These are phyloP conservation scores for Brettanomyces anomalus DNA, from an alignment of 805 yeast species.

Conservation along the genomic window DNA sequence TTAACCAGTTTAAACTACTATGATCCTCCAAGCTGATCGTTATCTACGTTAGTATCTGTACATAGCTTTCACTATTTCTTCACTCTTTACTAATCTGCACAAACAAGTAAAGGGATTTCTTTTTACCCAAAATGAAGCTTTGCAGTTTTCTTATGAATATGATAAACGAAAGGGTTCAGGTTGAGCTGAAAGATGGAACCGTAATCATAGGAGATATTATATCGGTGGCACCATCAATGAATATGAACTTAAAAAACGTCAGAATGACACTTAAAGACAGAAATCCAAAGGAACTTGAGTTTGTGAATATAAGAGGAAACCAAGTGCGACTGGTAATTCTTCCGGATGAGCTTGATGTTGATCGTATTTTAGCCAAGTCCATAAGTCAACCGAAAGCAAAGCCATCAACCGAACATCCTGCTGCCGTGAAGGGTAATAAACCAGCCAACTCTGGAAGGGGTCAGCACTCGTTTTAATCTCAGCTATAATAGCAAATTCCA, in stretches of 20 bases:
- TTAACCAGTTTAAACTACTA: too few species aligned
- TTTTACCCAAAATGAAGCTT: constrained; percentile 56
- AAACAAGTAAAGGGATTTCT: too few species aligned
- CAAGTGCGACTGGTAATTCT: constrained; percentile 75
- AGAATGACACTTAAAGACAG: constrained; percentile 67
- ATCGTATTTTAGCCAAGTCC: constrained; percentile 47
- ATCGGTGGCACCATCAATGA: constrained; percentile 87
- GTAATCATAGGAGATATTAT: constrained; percentile 76
- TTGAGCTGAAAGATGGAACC: constrained; percentile 88
- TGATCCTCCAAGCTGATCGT: too few species aligned
- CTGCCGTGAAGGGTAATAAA: not conserved
- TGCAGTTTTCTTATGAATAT: constrained; percentile 78
- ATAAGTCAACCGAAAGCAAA: constrained; percentile 8
- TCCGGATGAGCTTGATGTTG: constrained; percentile 80
- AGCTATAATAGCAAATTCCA: not conserved
- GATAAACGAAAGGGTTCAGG: constrained; percentile 77
- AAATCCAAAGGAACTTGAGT: constrained; percentile 63
- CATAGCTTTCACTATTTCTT: too few species aligned
- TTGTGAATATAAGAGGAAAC: constrained; percentile 80
- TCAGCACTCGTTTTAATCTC: not conserved
- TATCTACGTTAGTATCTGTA: too few species aligned
- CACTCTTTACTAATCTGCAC: too few species aligned
- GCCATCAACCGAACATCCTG: not conserved
- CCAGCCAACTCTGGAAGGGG: not conserved
- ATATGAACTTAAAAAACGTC: constrained; percentile 70